phyloP scores from a whole-genome alignment of 495 filamentous ascomycete species.

The Staphylotrichum longicolle region DNA sequence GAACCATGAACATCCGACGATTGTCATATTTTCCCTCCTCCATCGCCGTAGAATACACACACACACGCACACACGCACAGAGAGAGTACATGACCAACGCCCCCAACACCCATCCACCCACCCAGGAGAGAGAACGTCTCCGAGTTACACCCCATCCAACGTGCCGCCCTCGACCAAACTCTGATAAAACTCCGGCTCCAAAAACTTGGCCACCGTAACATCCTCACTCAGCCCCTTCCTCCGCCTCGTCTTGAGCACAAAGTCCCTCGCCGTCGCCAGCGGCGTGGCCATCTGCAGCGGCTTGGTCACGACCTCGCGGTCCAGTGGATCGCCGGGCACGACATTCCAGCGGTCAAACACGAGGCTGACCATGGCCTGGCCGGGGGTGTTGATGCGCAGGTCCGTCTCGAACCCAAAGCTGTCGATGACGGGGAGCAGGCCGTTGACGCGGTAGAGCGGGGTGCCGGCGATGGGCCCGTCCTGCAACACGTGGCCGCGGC shows the following conservation, averaged over 20 bases:
- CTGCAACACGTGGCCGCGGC: slow-evolving; percentile 86
- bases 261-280: slow-evolving; percentile 87
- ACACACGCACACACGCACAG: too few species aligned
- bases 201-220: slow-evolving; percentile 89
- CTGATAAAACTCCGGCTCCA: slow-evolving; percentile 90
- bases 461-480: slow-evolving; percentile 95
- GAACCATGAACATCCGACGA: too few species aligned
- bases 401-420: slow-evolving; percentile 98
- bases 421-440: slow-evolving; percentile 93
- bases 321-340: slow-evolving; percentile 91
- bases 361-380: slow-evolving; percentile 83
- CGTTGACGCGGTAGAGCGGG: slow-evolving; percentile 86
- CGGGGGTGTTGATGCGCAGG: slow-evolving; percentile 91
- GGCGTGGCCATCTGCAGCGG: slow-evolving; percentile 83
- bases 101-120: too few species aligned
- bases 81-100: too few species aligned
- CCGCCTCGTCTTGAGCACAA: slow-evolving; percentile 91
- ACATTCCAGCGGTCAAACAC: slow-evolving; percentile 95
- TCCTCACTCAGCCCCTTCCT: slow-evolving; percentile 95
- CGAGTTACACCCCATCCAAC: slow-evolving; percentile 49
- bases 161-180: slow-evolving; percentile 85
- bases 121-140: slow-evolving; percentile 8
- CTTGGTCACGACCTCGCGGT: slow-evolving; percentile 75
- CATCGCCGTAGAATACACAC: too few species aligned
- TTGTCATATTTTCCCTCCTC: too few species aligned